Base-by-base conservation (phyloP, 1,284 basidiomycete species). In the Sanghuangporus weigelae region DNA sequence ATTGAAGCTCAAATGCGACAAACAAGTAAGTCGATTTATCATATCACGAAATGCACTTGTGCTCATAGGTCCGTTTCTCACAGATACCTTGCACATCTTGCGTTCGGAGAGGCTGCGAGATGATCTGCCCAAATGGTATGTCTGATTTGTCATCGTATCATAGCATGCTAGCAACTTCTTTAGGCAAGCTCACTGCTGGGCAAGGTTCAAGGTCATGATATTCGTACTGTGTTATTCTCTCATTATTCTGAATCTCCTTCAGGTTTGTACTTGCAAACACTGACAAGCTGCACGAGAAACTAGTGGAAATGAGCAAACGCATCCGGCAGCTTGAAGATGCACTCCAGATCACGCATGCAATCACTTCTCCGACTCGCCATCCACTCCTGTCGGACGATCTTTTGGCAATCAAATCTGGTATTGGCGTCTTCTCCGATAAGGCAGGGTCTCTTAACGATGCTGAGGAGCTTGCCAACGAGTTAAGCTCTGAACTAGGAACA, bases 241-340 rank as follows among this genome's bases (percentile, higher is more conserved):
- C 12, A 19, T 14, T 21, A 21, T 3, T 42, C 44, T 46, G 44
- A 11, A 5, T 1, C 11, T 6, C 10, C 44, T 46, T 46, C 12
- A 56, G 60, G 31, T 62, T 58, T 40, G 56, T 65, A 3, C 46
- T 66, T 16, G 65, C 61, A 19, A 62, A 66, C 36, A 60, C 62
- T 7, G 65, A 66, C 31, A 59, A 59, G 35, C 51, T 66, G 7
- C 61, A 63, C 42, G 49, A 54, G 31, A 66, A 62, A 16, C 46
- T 66, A 11, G 19, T 63, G 6, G 57, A 60, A 46, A 66, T 66
- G 64, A 59, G 57, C 35, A 53, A 63, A 26, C 60, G 64, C 6
- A 66, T 66, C 39, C 60, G 64, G 19, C 64, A 66, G 54, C 61
- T 66, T 14, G 64, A 66, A 63, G 64, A 66, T 48, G 64, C 64